Conservation (phyloP, 2,329 filamentous ascomycete species). For the Tolypocladium tundrense region DNA sequence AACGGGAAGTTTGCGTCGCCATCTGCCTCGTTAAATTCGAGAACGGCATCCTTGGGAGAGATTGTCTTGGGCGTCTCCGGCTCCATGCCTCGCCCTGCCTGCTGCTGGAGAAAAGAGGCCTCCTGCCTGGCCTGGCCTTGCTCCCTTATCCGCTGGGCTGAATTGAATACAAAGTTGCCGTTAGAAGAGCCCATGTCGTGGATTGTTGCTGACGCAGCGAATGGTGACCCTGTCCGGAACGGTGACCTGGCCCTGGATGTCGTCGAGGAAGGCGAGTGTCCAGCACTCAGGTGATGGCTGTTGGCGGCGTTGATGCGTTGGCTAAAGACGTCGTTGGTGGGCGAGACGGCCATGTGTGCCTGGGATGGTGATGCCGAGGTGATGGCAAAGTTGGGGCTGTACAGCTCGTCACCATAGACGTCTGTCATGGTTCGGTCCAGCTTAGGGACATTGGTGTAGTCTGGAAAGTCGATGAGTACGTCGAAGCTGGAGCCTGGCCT, state of each 20-base stretch:
- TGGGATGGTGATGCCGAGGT: conserved; percentile 44
- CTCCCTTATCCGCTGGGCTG: conserved; percentile 50
- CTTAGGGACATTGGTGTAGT: conserved; percentile 54
- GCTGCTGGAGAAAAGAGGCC: conserved; percentile 32
- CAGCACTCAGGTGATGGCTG: conserved; percentile 56
- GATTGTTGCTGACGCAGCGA: conserved; percentile 32
- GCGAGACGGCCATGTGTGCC: conserved; percentile 35
- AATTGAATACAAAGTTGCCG: conserved; percentile 28
- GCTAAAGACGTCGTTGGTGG: conserved; percentile 51
- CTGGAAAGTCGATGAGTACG: conserved; percentile 34
- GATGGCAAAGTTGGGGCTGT: conserved; percentile 58
- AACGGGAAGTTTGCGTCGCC: conserved; percentile 61
- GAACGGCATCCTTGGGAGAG: conserved; percentile 81
- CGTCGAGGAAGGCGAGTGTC: conserved; percentile 36
- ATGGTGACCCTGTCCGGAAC: conserved; percentile 62
- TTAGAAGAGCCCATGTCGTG: conserved; percentile 29
- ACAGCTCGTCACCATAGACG: conserved; percentile 74
- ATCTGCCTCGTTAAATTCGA: conserved; percentile 73
- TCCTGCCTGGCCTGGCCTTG: conserved; percentile 52
- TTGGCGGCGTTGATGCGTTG: conserved; percentile 73
- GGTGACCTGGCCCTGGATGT: conserved; percentile 63
- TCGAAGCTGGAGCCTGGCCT: conserved; percentile 1
- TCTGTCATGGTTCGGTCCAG: conserved; percentile 81
- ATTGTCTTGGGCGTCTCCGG: conserved; percentile 67
- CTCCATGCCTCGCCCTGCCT: conserved; percentile 27